Evolutionary conservation across 2,329 filamentous ascomycete species (phyloP).

Genomic region (Seiridium cupressi): DNA sequence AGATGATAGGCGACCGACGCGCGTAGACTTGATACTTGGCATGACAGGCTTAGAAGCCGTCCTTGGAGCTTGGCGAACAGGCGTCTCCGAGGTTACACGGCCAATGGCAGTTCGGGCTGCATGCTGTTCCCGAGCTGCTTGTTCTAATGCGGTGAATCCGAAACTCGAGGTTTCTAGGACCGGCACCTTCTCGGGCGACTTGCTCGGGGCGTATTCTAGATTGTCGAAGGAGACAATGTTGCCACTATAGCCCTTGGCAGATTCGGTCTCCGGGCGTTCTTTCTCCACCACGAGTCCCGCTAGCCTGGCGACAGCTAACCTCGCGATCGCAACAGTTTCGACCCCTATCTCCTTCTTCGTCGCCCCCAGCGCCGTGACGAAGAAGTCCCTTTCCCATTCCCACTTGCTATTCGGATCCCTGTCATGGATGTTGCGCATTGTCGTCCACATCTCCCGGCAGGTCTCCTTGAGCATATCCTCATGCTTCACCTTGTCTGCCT

Average conservation of each 20-base stretch:
- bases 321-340: conserved; percentile 22
- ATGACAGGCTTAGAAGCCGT: not conserved
- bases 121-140: not conserved
- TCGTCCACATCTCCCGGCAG: conserved; percentile 25
- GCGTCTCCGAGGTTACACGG: not conserved
- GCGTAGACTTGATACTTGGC: no score
- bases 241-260: conserved; percentile 34
- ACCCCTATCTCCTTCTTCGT: conserved; percentile 17
- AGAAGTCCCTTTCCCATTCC: conserved; percentile 28
- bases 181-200: not conserved
- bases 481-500: conserved; percentile 49
- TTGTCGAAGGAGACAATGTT: conserved; percentile 34
- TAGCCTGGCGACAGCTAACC: conserved; percentile 26
- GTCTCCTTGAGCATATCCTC: conserved; percentile 21
- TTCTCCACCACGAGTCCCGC: conserved; percentile 25
- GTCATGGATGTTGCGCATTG: conserved; percentile 18
- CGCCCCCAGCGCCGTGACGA: conserved; percentile 27
- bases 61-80: not conserved
- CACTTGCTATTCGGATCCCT: conserved; percentile 17
- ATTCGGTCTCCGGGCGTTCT: conserved; percentile 20
- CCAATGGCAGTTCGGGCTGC: not conserved
- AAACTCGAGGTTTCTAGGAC: not conserved
- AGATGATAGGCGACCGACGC: not conserved
- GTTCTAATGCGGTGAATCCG: not conserved
- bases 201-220: conserved; percentile 19